Evolutionary conservation across 805 yeast genomes (phyloP), one percentile per base, ranked within the genome.

Genomic region (Ogataea siamensis): DNA sequence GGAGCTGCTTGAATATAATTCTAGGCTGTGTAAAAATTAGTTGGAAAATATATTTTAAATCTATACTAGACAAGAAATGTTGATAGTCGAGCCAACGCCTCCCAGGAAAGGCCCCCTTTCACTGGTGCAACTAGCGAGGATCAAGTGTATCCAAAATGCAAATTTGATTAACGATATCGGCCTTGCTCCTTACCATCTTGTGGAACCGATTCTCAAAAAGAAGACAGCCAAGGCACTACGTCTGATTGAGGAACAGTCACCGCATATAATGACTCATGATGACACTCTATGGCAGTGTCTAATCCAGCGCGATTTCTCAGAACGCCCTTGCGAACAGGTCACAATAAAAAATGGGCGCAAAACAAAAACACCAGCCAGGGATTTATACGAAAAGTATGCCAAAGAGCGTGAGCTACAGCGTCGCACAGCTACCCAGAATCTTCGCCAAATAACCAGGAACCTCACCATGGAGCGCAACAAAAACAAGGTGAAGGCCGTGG

Each of bases 251-350:
- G 41, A 39, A 1, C 55, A 49, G 31, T 70, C 75, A 28, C 72
- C 74, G 4, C 72, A 63, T 16, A 47, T 76, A 2, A 53, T 53
- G 5, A 65, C 69, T 1, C 54, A 63, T 28, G 58, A 72, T 3
- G 78, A 74, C 43, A 60, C 57, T 5, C 45, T 75, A 22, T 76
- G 81, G 81, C 53, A 50, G 26, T 38, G 42, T n/a, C 53, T 76
- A 15, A 56, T 75, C 1, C 57, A 58, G 26, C 63, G 69, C 39
- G 80, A 74, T 49, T 76, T 76, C 44, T 65, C 72, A 3, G 67
- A 66, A 32, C 51, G 78, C 23, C 76, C 78, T 11, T 12, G 40
- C 3, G 49, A 42, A 8, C 48, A 39, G 28, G 20, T 36, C 17
- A 33, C 32, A 12, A 34, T 47, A 11, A 43, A 46, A 31, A 40